Percentiles rank a stretch among this genome's conserved stretches.
phyloP scores from a whole-genome alignment of 2,329 filamentous ascomycete species.

The Rhinocladiella similis region DNA sequence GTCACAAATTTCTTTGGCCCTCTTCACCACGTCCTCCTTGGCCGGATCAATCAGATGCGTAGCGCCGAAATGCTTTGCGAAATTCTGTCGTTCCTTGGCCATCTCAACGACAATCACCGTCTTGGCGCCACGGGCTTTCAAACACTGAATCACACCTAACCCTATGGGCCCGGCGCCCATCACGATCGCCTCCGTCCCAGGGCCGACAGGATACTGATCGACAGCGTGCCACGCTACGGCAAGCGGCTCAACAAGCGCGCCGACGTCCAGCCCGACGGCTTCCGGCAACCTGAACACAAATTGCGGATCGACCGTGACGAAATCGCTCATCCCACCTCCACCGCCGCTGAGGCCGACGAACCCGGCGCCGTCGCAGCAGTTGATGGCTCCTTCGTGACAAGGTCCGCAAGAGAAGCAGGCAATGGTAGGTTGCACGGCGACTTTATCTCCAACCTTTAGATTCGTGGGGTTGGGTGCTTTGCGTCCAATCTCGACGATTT shows the following conservation, averaged over 20 bases:
- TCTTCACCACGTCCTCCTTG: conserved; percentile 47
- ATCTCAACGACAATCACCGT: conserved; percentile 61
- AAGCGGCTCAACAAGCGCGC: conserved; percentile 63
- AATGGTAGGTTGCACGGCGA: conserved; percentile 62
- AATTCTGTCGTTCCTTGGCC: conserved; percentile 50
- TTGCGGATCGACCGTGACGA: conserved; percentile 52
- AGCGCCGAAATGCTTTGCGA: conserved; percentile 57
- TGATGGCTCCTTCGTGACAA: conserved; percentile 54
- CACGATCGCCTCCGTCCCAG: conserved; percentile 53
- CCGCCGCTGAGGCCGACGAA: conserved; percentile 53
- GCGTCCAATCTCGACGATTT: conserved; percentile 58
- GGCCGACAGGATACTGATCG: conserved; percentile 47
- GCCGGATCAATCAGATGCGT: conserved; percentile 55
- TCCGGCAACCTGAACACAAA: conserved; percentile 54
- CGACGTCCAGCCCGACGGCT: conserved; percentile 54
- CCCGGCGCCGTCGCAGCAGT: conserved; percentile 59
- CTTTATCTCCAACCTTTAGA: conserved; percentile 56
- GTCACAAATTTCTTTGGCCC: conserved; percentile 49
- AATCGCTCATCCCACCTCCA: conserved; percentile 58
- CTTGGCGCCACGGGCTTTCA: conserved; percentile 54
- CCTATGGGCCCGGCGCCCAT: conserved; percentile 65
- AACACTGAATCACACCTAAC: conserved; percentile 59
- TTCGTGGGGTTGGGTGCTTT: conserved; percentile 39
- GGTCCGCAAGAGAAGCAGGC: conserved; percentile 58
- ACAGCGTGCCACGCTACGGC: conserved; percentile 67